Evolutionary conservation across 2,329 filamentous ascomycete species (phyloP).

Genomic region (Arthrobotrys pseudoclavata): DNA sequence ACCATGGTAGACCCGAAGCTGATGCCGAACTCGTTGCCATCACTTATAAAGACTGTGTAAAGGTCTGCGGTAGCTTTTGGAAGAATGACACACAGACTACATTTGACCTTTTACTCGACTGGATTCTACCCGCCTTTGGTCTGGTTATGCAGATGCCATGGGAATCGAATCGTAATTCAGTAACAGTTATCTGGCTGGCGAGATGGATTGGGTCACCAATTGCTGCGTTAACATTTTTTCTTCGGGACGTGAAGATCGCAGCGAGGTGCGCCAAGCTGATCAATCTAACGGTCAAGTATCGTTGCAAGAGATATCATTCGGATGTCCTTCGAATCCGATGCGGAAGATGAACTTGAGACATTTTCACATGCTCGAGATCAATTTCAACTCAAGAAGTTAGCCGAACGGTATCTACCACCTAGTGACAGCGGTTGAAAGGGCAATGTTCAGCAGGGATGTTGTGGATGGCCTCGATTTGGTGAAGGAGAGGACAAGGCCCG

Average conservation of each 20-base stretch:
- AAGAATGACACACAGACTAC: conserved; percentile 54
- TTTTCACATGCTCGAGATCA: conserved; percentile 65
- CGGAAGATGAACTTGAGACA: conserved; percentile 30
- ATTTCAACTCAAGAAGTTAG: conserved; percentile 61
- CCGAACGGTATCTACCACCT: conserved; percentile 40
- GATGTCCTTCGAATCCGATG: conserved; percentile 32
- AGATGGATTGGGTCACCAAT: conserved; percentile 64
- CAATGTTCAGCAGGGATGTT: conserved; percentile 41
- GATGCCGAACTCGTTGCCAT: conserved; percentile 52
- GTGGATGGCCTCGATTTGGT: conserved; percentile 47
- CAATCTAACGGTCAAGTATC: conserved; percentile 62
- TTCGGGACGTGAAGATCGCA: conserved; percentile 65
- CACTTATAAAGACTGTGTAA: conserved; percentile 50
- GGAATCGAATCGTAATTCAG: conserved; percentile 62
- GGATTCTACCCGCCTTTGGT: conserved; percentile 63
- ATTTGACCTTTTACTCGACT: conserved; percentile 57
- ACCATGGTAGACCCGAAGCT: conserved; percentile 50
- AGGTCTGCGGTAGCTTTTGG: conserved; percentile 51
- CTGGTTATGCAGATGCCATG: conserved; percentile 62
- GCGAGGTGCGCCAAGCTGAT: conserved; percentile 64
- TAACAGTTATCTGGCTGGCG: conserved; percentile 60
- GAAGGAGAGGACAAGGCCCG: conserved; percentile 28
- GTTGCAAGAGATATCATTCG: conserved; percentile 36
- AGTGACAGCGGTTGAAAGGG: conserved; percentile 35
- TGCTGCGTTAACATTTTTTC: conserved; percentile 63